Base-by-base conservation (phyloP, 441 rosid genomes). In the Kokia cookei region DNA sequence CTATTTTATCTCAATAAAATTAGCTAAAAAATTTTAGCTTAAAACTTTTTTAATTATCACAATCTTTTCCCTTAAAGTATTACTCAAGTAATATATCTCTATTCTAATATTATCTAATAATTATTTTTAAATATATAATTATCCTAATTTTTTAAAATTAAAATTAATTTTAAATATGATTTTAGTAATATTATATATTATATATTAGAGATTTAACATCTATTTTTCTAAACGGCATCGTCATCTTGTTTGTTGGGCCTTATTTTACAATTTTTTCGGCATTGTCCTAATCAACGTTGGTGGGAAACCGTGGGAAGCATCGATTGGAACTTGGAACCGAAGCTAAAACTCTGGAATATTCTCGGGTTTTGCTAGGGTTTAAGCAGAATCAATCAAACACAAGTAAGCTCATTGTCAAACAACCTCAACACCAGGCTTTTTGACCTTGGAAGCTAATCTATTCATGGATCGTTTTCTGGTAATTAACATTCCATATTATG, bases 391-490 rank as follows among this genome's bases (percentile, higher is more conserved):
- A 12, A 45, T 66, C 54, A 48, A 27, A 47, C 19, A 47, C 22
- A 24, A 65, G 9, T 2, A 65, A 45, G 40, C 13, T 24, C 40
- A 24, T 47, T 45, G 15, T 65, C 69, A 65, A 43, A 43, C 4
- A 47, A 4, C 2, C n/a, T 43, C 24, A 24, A 2, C 12, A 29
- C 6, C 51, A 1, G 26, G 10, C 22, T 29, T 68, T 68, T 19
- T 54, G 6, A n/a, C 48, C 1, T 59, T 15, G 26, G 71, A 19
- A 43, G 63, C 63, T 58, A 12, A 19, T 55, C 24, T 3, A 29
- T 51, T 8, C 57, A 85, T 81, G 84, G 77, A 58, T 11, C 68
- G 40, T 71, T 77, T 85, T 22, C 70, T 79, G 86, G 86, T 84
- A 76, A 42, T 75, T 42, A 24, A 1, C 60, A 48, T 5, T 47